These are phyloP conservation scores for Globisporangium paroecandrum DNA, from an alignment of 352 stramenopile species.

Conservation along the genomic window DNA sequence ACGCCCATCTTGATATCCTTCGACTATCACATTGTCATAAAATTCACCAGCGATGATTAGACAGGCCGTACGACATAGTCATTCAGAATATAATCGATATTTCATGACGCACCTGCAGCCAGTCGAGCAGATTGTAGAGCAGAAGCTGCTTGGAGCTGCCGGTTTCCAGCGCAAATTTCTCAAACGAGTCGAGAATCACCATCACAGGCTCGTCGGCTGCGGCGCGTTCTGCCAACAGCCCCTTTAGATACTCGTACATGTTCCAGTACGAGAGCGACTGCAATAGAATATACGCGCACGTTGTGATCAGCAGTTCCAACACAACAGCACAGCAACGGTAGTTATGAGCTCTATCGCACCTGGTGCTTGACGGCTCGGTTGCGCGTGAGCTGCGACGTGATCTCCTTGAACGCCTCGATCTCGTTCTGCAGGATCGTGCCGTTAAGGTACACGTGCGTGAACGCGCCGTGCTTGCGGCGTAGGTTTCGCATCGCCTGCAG, in stretches of 20 bases:
- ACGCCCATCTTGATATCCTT: conserved; percentile 80
- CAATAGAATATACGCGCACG: not conserved
- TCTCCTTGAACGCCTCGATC: conserved; percentile 83
- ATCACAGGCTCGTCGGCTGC: conserved; percentile 51
- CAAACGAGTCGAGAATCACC: conserved; percentile 69
- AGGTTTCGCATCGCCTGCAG: conserved; percentile 48
- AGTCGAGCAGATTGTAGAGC: conserved; percentile 84
- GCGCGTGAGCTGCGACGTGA: conserved; percentile 61
- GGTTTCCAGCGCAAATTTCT: conserved; percentile 67
- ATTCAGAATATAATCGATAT: not conserved
- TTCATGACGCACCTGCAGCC: conserved; percentile 44
- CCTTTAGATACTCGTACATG: conserved; percentile 83
- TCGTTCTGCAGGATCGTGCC: conserved; percentile 78
- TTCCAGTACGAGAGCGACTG: conserved; percentile 72
- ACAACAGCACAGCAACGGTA: not conserved
- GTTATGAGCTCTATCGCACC: conserved; percentile 16
- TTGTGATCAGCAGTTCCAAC: not conserved
- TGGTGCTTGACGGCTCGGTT: conserved; percentile 58
- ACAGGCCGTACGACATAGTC: not conserved
- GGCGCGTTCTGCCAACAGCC: conserved; percentile 53
- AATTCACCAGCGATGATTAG: not conserved
- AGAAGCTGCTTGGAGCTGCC: conserved; percentile 73
- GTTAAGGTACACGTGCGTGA: conserved; percentile 74
- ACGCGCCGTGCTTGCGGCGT: conserved; percentile 29
- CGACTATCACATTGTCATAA: conserved; percentile 26